A percentile compares a stretch with the other conserved stretches of the same genome.
These are phyloP conservation scores for Fusarium sp. DNA, from an alignment of 2,329 filamentous ascomycete genomes.

Conservation along the genomic window DNA sequence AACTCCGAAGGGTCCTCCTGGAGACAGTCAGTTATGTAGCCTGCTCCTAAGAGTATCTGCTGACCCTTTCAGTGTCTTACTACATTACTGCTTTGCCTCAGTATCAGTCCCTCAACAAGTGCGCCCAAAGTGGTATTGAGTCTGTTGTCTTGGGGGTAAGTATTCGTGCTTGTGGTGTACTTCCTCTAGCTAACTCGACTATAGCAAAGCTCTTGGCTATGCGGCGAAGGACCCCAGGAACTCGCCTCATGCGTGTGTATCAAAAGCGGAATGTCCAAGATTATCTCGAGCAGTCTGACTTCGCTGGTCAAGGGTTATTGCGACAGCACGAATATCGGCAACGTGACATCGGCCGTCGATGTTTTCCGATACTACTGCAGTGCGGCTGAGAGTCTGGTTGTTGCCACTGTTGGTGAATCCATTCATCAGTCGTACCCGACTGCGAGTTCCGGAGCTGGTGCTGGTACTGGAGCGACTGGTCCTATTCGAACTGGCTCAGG, in stretches of 20 bases:
- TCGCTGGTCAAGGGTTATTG: constrained; percentile 60
- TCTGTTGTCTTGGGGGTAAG: constrained; percentile 57
- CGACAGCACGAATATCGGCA: constrained; percentile 56
- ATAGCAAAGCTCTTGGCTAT: constrained; percentile 53
- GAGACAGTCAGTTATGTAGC: constrained; percentile 58
- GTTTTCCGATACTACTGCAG: constrained; percentile 64
- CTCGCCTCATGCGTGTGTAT: constrained; percentile 66
- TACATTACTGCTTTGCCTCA: constrained; percentile 65
- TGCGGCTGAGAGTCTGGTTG: constrained; percentile 58
- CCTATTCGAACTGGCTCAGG: constrained; percentile 18
- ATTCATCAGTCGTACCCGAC: constrained; percentile 28
- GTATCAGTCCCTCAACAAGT: constrained; percentile 58
- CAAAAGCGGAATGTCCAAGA: constrained; percentile 60
- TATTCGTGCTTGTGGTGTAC: not conserved
- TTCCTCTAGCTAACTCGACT: not conserved
- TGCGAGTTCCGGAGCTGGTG: constrained; percentile 29
- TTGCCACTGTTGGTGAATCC: constrained; percentile 57
- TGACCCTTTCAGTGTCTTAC: constrained; percentile 59
- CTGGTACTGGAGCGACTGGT: constrained; percentile 18
- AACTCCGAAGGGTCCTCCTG: constrained; percentile 59
- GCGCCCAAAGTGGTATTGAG: constrained; percentile 59
- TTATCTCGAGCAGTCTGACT: constrained; percentile 58
- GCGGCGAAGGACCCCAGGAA: constrained; percentile 60
- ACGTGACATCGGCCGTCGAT: constrained; percentile 59
- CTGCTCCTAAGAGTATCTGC: not conserved